These are phyloP conservation scores for Cytospora chrysosperma DNA, from an alignment of 2,329 filamentous ascomycete species.

Conservation along the genomic window DNA sequence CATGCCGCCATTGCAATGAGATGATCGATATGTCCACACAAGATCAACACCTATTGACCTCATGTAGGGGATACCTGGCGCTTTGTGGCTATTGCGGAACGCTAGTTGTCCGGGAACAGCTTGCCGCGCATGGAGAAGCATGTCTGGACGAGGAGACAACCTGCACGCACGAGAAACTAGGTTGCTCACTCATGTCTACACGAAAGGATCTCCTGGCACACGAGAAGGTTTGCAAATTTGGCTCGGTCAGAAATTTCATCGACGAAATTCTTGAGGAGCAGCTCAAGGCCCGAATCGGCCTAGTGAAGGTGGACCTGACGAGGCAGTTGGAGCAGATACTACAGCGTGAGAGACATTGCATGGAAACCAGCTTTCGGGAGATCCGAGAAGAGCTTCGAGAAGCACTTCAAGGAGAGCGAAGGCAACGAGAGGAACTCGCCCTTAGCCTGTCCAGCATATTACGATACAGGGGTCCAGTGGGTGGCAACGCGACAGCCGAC, in stretches of 20 bases:
- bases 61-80: constrained; percentile 48
- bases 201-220: constrained; percentile 43
- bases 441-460: not conserved
- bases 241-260: not conserved
- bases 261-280: not conserved
- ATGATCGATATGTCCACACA: constrained; percentile 7
- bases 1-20: constrained; percentile 13
- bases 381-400: not conserved
- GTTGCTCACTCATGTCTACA: constrained; percentile 28
- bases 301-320: constrained; percentile 1
- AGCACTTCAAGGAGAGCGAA: constrained; percentile 7
- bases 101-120: constrained; percentile 34
- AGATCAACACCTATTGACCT: constrained; percentile 39
- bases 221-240: constrained; percentile 31
- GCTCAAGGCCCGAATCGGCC: not conserved
- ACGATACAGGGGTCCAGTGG: not conserved
- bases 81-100: constrained; percentile 50
- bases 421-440: constrained; percentile 4
- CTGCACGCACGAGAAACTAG: constrained; percentile 34
- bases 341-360: constrained; percentile 10
- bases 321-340: constrained; percentile 6
- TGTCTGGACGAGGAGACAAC: constrained; percentile 48
- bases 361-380: not conserved
- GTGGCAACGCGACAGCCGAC: not conserved
- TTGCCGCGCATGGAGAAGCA: constrained; percentile 45